Percentiles rank a stretch among this genome's conserved stretches.
Evolutionary conservation across 768 basidiomycete genomes (phyloP).

Genomic region (Trametes sanguinea): DNA sequence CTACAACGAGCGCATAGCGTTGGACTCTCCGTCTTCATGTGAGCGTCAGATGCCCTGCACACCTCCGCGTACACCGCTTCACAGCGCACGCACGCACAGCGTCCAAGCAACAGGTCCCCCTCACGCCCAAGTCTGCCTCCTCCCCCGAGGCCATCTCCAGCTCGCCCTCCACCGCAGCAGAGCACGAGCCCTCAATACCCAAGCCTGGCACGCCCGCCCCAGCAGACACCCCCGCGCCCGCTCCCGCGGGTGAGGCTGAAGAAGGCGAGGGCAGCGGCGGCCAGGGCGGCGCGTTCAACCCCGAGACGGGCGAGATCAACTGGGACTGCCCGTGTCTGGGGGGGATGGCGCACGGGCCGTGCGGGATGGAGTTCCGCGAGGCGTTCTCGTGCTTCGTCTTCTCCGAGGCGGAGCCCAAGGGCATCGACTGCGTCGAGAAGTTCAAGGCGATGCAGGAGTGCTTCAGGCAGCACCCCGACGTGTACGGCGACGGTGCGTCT

Average conservation of each 20-base stretch:
- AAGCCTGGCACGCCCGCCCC: slow-evolving; percentile 1
- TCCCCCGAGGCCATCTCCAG: slow-evolving; percentile 15
- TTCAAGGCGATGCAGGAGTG: slow-evolving; percentile 98
- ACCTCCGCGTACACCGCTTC: not conserved
- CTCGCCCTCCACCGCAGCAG: not conserved
- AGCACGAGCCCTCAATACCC: slow-evolving; percentile 14
- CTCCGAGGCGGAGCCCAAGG: slow-evolving; percentile 95
- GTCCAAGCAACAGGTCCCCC: slow-evolving; percentile 20
- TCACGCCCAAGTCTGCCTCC: slow-evolving; percentile 12
- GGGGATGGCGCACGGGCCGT: slow-evolving; percentile 98
- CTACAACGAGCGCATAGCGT: slow-evolving; percentile 23
- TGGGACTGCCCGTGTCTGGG: slow-evolving; percentile 99
- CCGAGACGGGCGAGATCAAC: slow-evolving; percentile 98
- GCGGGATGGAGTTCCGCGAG: slow-evolving; percentile 88
- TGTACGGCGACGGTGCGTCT: slow-evolving; percentile 88
- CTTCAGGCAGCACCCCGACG: slow-evolving; percentile 93
- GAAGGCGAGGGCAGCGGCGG: slow-evolving; percentile 31
- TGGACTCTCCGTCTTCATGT: slow-evolving; percentile 24
- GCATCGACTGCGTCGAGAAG: slow-evolving; percentile 96
- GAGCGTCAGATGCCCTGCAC: not conserved
- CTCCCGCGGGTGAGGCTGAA: slow-evolving; percentile 25
- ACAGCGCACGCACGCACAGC: slow-evolving; percentile 1
- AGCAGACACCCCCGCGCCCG: slow-evolving; percentile 1
- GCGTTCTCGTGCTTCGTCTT: slow-evolving; percentile 97
- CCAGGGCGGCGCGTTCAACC: slow-evolving; percentile 74